Evolutionary conservation across 306 rosid genomes (phyloP), one percentile per base, ranked within the genome.

Genomic region (Castanospermum australe): DNA sequence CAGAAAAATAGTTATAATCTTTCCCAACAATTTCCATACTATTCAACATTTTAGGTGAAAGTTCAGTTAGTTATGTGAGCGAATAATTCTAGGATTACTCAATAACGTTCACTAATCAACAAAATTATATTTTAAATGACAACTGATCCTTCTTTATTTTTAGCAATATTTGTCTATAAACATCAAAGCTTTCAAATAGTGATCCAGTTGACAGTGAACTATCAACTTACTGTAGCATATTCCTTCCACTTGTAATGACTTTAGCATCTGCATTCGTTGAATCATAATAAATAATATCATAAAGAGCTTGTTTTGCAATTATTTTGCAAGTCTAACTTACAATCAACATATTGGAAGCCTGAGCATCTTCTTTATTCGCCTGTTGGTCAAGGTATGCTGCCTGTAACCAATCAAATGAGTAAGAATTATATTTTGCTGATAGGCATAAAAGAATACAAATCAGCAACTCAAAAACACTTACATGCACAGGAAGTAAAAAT

Each of bases 321-420:
- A 63, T 66, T 63, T 41, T 68, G 66, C 64, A 50, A 56, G 73
- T 38, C 36, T 62, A 67, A 80, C 94, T 92, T 88, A 95, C 99
- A 97, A 87, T 87, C 87, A 95, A 89, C 98, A 95, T 90, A 15
- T 48, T 62, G 79, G 94, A 82, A 78, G 80, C 80, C 60, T 67
- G 82, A 77, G 67, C 80, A 77, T 70, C 79, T 79, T 84, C 84
- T 76, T 74, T 61, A 61, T 5, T 64, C 11, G 80, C 77, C 71
- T 90, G 92, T 71, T 86, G 78, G 33, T 87, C 89, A 36, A 92
- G 90, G 83, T 91, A 95, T 20, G 92, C 94, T 77, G 98, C 98
- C 99, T 95, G 82, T 36, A 90, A 66, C 84, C 67, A 73, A 82
- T 64, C 62, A 75, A 75, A 76, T 66, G 47, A 55, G 76, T 82